Evolutionary conservation across 106 monocot genomes (phyloP).

Genomic region (Apostasia ramifera): DNA sequence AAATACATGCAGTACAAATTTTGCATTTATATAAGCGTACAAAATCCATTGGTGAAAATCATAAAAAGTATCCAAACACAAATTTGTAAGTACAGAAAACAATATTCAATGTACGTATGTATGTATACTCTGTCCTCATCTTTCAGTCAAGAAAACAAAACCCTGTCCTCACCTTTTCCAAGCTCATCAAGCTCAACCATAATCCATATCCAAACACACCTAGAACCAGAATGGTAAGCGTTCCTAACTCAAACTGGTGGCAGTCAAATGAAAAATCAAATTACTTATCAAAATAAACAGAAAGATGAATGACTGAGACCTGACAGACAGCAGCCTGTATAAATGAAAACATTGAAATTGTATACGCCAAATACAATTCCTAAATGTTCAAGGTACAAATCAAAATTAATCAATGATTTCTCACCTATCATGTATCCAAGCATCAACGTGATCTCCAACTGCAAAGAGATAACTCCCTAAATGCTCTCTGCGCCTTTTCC

Average conservation of each 20-base stretch:
- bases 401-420: slow-evolving; percentile 4
- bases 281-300: neutral
- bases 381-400: neutral
- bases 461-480: slow-evolving; percentile 37
- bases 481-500: slow-evolving; percentile 63
- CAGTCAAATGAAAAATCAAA: neutral
- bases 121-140: too few relatives aligned
- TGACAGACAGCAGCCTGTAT: neutral
- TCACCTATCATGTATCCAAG: slow-evolving; percentile 68
- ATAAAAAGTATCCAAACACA: too few relatives aligned
- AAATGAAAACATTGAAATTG: neutral
- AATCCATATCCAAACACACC: neutral
- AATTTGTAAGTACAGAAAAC: too few relatives aligned
- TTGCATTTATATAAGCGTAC: too few relatives aligned
- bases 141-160: too few relatives aligned
- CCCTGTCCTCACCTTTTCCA: too few relatives aligned
- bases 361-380: neutral
- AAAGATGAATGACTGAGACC: neutral
- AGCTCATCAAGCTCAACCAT: too few relatives aligned
- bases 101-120: too few relatives aligned
- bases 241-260: neutral
- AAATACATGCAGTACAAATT: too few relatives aligned
- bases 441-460: slow-evolving; percentile 89
- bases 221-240: neutral
- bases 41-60: too few relatives aligned